Base-by-base conservation (phyloP, 2,329 filamentous ascomycete genomes). In the Apiospora sp. region DNA sequence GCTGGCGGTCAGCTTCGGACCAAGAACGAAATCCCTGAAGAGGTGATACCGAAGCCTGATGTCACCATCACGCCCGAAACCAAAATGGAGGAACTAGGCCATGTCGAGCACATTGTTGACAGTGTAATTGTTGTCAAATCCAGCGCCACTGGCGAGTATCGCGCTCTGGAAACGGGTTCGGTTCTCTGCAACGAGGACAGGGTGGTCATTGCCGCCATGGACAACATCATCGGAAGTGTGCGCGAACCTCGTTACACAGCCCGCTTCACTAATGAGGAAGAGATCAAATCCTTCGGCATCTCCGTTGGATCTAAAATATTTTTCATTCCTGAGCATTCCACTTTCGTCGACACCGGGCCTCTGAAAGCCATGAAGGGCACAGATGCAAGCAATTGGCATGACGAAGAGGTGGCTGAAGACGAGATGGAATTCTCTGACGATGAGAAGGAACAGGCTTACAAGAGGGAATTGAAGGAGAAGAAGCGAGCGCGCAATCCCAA, bases 391-490 rank as follows among this genome's bases (percentile, higher is more conserved):
- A 98, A 98, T 80, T 88, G 98, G 71, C 93, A 98, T 82, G 96
- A 98, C 77, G 96, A 99, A 81, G 96, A 98, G 83, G 89, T 95
- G 10, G 91, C 85, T 22, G 92, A 93, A 44, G 94, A 97, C 49
- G 96, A 98, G 80, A 89, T 94, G 77, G 96, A 98, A 80, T 98
- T 98, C 81, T 98, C 96, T 0, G 96, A 99, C 77, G 96, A 99
- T 78, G 96, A 99, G 83, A 93, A 94, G 77, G 96, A 99, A 82
- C 92, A 93, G 10, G 94, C 95, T 77, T 91, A 94, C 80, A 97
- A 93, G 84, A 86, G 89, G 72, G 87, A 88, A 73, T 78, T 90
- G 70, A 95, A 95, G 83, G 88, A 91, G 75, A 92, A 92, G 82
- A 90, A 88, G 70, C 86, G 82, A 74, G 83, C 82, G 61, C 83